Evolutionary conservation across 148 eudicot genomes (phyloP).

Genomic region (Rhododendron ovatum): DNA sequence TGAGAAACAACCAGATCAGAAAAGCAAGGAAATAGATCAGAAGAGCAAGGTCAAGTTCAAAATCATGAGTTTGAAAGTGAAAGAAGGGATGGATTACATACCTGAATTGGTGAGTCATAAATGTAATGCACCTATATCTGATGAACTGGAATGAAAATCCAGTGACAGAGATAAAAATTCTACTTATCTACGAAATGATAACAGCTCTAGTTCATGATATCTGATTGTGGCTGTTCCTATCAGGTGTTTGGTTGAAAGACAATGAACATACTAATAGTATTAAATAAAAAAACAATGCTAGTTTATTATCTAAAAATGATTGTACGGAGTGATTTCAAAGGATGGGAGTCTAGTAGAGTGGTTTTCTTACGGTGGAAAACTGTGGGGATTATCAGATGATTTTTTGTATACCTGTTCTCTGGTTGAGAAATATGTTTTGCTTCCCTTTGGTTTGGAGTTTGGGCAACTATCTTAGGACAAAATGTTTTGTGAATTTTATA

Average conservation of each 20-base stretch:
- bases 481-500: background rate
- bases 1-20: constrained; percentile 44
- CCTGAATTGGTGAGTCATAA: constrained; percentile 68
- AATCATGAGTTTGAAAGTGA: constrained; percentile 94
- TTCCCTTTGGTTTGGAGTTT: background rate
- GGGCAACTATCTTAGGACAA: background rate
- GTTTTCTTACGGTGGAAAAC: background rate
- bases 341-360: background rate
- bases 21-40: constrained; percentile 31
- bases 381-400: background rate
- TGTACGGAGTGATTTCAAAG: background rate
- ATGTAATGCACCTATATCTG: background rate
- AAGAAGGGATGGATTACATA: constrained; percentile 67
- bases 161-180: background rate
- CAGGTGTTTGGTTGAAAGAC: background rate
- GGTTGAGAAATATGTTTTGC: background rate
- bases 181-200: background rate
- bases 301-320: background rate
- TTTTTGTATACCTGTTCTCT: background rate
- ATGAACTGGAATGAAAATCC: background rate
- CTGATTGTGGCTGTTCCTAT: background rate
- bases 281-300: background rate
- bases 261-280: background rate
- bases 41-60: constrained; percentile 80
- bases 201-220: background rate